These are phyloP conservation scores for Saccharum spontaneum DNA, from an alignment of 176 grass and related monocot genomes.

Conservation along the genomic window DNA sequence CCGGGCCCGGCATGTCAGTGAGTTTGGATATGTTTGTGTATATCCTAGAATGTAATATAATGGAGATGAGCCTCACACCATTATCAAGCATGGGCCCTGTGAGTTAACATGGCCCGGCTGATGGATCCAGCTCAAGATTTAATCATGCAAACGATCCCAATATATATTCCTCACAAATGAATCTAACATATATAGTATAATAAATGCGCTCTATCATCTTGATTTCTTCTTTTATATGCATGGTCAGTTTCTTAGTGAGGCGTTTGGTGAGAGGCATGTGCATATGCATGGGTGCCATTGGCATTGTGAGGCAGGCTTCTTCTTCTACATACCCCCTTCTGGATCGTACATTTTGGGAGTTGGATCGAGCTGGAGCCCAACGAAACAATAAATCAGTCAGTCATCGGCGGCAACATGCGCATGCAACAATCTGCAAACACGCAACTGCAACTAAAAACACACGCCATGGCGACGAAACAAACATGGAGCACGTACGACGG, in stretches of 20 bases:
- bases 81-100: conserved; percentile 1
- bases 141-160: conserved; percentile 27
- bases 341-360: conserved; percentile 3
- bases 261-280: conserved; percentile 43
- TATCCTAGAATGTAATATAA: not conserved
- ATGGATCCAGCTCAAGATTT: conserved; percentile 4
- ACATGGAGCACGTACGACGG: not conserved
- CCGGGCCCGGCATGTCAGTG: not conserved
- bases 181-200: not conserved
- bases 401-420: conserved; percentile 1
- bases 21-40: not conserved
- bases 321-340: not conserved
- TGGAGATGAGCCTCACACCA: not conserved
- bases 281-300: conserved; percentile 26
- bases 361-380: conserved; percentile 36
- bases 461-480: not conserved
- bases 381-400: not conserved
- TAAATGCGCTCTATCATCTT: not conserved
- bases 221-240: not conserved
- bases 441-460: not conserved
- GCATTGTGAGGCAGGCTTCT: not conserved
- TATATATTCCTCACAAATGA: not conserved
- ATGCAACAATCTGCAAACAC: not conserved
- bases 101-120: not conserved
- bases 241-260: not conserved